These are phyloP conservation scores for Scedosporium aurantiacum DNA, from an alignment of 2,329 filamentous ascomycete genomes.

Conservation along the genomic window DNA sequence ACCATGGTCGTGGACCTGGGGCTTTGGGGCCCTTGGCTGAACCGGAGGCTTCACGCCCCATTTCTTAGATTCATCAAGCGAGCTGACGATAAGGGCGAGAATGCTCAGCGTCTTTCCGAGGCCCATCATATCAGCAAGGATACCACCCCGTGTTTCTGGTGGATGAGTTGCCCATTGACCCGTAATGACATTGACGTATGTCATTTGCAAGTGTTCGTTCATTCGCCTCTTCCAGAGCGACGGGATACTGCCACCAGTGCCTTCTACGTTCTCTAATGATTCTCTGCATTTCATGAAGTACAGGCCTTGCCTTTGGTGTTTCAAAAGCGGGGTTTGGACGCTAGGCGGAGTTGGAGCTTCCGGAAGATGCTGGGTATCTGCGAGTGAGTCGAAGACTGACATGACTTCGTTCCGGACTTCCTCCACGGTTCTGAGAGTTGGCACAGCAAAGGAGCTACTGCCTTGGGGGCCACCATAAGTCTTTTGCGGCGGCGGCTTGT, in stretches of 20 bases:
- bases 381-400: slow-evolving; percentile 77
- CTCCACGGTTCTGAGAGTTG: slow-evolving; percentile 57
- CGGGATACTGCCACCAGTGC: slow-evolving; percentile 49
- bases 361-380: slow-evolving; percentile 63
- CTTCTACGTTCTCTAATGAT: slow-evolving; percentile 47
- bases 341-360: slow-evolving; percentile 53
- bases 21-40: slow-evolving; percentile 31
- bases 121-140: slow-evolving; percentile 80
- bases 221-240: slow-evolving; percentile 63
- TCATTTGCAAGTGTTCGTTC: slow-evolving; percentile 17
- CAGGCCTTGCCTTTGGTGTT: slow-evolving; percentile 83
- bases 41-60: slow-evolving; percentile 48
- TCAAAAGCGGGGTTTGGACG: slow-evolving; percentile 59
- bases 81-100: slow-evolving; percentile 62
- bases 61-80: slow-evolving; percentile 46
- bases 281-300: slow-evolving; percentile 79
- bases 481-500: slow-evolving; percentile 27
- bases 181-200: slow-evolving; percentile 78
- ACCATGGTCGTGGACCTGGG: slow-evolving; percentile 21
- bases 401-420: slow-evolving; percentile 79
- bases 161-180: slow-evolving; percentile 48
- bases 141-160: slow-evolving; percentile 58
- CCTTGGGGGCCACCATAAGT: slow-evolving; percentile 19
- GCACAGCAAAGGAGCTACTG: slow-evolving; percentile 13
- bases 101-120: slow-evolving; percentile 82